These are phyloP conservation scores for Lactarius akahatsu DNA, from an alignment of 768 basidiomycete species.

Conservation along the genomic window DNA sequence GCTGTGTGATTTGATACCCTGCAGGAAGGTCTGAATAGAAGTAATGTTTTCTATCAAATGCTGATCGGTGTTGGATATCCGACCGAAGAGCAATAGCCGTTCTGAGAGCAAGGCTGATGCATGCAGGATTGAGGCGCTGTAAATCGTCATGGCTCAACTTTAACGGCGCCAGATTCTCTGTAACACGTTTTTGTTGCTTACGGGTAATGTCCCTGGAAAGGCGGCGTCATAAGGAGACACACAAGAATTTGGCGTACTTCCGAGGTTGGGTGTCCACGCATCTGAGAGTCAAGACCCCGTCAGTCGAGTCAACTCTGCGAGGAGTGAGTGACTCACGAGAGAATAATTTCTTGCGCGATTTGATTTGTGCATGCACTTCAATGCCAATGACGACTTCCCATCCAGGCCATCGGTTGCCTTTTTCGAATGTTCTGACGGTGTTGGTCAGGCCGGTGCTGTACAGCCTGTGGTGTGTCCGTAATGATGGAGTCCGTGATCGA, in stretches of 20 bases:
- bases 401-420: constrained; percentile 62
- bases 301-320: background rate
- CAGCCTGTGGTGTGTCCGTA: constrained; percentile 13
- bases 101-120: constrained; percentile 76
- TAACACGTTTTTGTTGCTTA: constrained; percentile 40
- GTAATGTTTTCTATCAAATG: constrained; percentile 97
- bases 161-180: background rate
- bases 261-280: constrained; percentile 42
- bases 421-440: constrained; percentile 14
- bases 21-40: constrained; percentile 94
- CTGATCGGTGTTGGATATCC: constrained; percentile 62
- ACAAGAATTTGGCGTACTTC: constrained; percentile 65
- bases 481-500: constrained; percentile 23
- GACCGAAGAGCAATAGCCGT: constrained; percentile 77
- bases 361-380: constrained; percentile 94
- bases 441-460: constrained; percentile 13
- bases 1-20: constrained; percentile 84
- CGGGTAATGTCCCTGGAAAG: constrained; percentile 91
- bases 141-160: background rate
- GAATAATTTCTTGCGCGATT: constrained; percentile 85
- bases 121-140: constrained; percentile 61
- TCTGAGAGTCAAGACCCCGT: constrained; percentile 34
- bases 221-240: constrained; percentile 84
- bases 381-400: constrained; percentile 93
- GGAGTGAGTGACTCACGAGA: constrained; percentile 49